Base-by-base conservation (phyloP, 352 stramenopile species). In the Nothophytophthora sp. region DNA sequence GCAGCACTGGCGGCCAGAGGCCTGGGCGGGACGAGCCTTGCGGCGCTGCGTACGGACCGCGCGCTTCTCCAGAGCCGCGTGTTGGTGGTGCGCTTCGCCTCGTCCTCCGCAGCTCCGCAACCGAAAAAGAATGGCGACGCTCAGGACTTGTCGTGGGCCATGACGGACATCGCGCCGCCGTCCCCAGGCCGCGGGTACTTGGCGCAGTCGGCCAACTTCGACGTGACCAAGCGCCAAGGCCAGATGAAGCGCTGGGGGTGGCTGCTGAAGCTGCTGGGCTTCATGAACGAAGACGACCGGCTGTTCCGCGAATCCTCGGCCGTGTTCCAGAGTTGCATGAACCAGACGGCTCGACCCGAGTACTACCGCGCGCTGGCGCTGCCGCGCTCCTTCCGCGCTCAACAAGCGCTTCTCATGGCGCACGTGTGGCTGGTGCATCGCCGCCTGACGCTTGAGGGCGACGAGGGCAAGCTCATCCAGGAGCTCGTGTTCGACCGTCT, bases 401-500 rank as follows among this genome's bases (percentile, higher is more conserved):
- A 96, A 47, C 96, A 99, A 67, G 88, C 92, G 33, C 58, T 99
- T 45, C 65, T 98, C 15, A 93, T 98, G 50, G 86, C 88, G 37
- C 96, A 99, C 63, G 83, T 99, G 59, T 99, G 96, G 96, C 86
- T 99, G 44, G 64, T 99, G 33, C 96, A 99, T 64, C 94, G 92
- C 46, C 92, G 95, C 24, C 66, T 99, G 36, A 71, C 97, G 33
- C 57, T 77, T 7, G 80, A 94, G 43, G 82, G 91, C 55, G 61
- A 80, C 3, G 61, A 91, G 9, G 81, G 83, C 41, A 90, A 91
- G 63, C 44, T 94, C 42, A 81, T 97, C 70, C 85, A 99, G 70
- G 95, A 99, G 69, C 81, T 97, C 63, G 72, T 99, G 45, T 99
- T 99, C 70, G 94, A 98, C 59, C 90, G 95, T 16, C 82, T 99